Evolutionary conservation across 108 stramenopile species (phyloP).

Genomic region (Discostella pseudostelligera): DNA sequence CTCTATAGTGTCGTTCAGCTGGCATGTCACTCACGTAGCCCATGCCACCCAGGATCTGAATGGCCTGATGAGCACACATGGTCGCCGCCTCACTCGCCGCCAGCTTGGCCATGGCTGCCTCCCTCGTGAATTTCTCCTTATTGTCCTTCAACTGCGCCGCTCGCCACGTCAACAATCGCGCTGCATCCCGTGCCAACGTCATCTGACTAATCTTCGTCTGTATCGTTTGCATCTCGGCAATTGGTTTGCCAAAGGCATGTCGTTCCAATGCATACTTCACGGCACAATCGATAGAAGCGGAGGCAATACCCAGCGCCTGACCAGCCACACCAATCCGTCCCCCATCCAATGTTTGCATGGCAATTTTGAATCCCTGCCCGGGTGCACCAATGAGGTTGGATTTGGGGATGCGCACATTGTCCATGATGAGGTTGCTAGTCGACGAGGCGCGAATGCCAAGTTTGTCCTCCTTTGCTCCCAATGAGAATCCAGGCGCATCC

Average conservation of each 20-base stretch:
- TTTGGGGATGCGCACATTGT: constrained; percentile 87
- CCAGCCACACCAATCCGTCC: constrained; percentile 97
- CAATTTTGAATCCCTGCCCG: constrained; percentile 96
- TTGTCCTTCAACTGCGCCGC: constrained; percentile 92
- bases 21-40: constrained; percentile 98
- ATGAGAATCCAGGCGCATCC: constrained; percentile 82
- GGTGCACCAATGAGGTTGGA: constrained; percentile 74
- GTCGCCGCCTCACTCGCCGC: constrained; percentile 94
- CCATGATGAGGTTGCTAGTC: constrained; percentile 94
- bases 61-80: constrained; percentile 93
- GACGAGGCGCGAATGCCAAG: constrained; percentile 95
- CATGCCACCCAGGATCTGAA: constrained; percentile 95
- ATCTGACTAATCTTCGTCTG: constrained; percentile 91
- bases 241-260: constrained; percentile 93
- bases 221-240: constrained; percentile 90
- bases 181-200: constrained; percentile 84
- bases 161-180: constrained; percentile 93
- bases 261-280: constrained; percentile 93
- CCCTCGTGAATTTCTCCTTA: constrained; percentile 79
- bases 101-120: constrained; percentile 97
- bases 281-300: constrained; percentile 93
- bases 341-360: constrained; percentile 94
- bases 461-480: constrained; percentile 98
- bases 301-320: constrained; percentile 93
- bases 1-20: constrained; percentile 95